Conservation (phyloP, 2,329 filamentous ascomycete genomes). For the Microsporum ferrugineum region DNA sequence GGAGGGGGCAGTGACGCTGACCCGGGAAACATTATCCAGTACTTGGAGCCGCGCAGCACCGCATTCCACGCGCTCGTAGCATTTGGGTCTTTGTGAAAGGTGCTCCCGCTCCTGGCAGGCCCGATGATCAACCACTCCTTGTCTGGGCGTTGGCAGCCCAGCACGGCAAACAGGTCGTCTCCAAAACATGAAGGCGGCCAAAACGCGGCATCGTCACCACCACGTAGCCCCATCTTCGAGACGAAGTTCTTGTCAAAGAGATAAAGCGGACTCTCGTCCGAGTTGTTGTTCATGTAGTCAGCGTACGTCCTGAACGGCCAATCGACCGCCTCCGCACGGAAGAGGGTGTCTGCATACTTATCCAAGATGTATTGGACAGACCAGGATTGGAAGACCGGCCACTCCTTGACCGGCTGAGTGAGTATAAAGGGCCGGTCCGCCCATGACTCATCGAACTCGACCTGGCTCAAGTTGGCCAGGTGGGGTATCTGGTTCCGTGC, state of each 20-base stretch:
- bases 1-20: conserved; percentile 52
- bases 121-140: conserved; percentile 89
- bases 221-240: conserved; percentile 62
- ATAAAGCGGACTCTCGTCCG: conserved; percentile 82
- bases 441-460: conserved; percentile 66
- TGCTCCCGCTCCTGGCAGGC: conserved; percentile 75
- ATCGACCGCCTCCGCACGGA: conserved; percentile 86
- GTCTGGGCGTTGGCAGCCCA: conserved; percentile 69
- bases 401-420: conserved; percentile 65
- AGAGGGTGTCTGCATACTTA: conserved; percentile 55
- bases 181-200: conserved; percentile 77
- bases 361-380: conserved; percentile 53
- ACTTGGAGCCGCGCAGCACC: conserved; percentile 77
- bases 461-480: conserved; percentile 54
- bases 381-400: conserved; percentile 71
- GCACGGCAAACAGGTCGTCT: conserved; percentile 68
- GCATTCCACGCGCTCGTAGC: conserved; percentile 81
- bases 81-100: conserved; percentile 78
- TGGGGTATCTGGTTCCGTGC: conserved; percentile 59
- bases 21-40: conserved; percentile 93
- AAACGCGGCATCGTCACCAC: conserved; percentile 48
- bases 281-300: conserved; percentile 66
- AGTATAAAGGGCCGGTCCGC: conserved; percentile 75
- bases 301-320: conserved; percentile 76
- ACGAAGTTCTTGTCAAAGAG: conserved; percentile 82